These are phyloP conservation scores for Spiraea crenata DNA, from an alignment of 331 rosid genomes.

Conservation along the genomic window DNA sequence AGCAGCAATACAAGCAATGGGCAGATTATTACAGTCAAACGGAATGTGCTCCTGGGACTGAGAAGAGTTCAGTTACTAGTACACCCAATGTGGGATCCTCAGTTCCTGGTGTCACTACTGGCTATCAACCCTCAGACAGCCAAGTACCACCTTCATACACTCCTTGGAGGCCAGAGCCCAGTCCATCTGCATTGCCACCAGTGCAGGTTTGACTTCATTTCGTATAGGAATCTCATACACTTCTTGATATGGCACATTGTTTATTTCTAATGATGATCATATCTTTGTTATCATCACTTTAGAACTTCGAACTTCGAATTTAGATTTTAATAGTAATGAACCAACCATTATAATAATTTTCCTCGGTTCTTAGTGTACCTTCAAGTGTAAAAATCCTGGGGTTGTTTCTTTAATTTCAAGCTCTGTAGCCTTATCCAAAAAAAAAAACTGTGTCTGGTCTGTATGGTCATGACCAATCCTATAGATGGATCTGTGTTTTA, in stretches of 20 bases:
- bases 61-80: constrained; percentile 64
- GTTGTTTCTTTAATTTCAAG: background rate
- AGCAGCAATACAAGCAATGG: constrained; percentile 88
- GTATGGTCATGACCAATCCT: no score
- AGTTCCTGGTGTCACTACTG: constrained; percentile 52
- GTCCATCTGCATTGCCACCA: constrained; percentile 57
- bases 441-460: no score
- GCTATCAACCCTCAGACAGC: constrained; percentile 53
- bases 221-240: constrained; percentile 1
- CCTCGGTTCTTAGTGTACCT: no score
- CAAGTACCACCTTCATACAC: constrained; percentile 60
- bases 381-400: background rate
- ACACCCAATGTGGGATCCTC: constrained; percentile 54
- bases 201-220: constrained; percentile 81
- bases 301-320: background rate
- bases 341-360: background rate
- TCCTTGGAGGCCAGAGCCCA: constrained; percentile 82
- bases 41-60: constrained; percentile 99
- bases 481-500: no score
- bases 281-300: background rate
- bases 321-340: background rate
- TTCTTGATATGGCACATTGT: constrained; percentile 2
- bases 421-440: no score
- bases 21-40: constrained; percentile 87
- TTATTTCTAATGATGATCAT: background rate